Conservation (phyloP, 352 stramenopile species). For the Pythium guiyangense region DNA sequence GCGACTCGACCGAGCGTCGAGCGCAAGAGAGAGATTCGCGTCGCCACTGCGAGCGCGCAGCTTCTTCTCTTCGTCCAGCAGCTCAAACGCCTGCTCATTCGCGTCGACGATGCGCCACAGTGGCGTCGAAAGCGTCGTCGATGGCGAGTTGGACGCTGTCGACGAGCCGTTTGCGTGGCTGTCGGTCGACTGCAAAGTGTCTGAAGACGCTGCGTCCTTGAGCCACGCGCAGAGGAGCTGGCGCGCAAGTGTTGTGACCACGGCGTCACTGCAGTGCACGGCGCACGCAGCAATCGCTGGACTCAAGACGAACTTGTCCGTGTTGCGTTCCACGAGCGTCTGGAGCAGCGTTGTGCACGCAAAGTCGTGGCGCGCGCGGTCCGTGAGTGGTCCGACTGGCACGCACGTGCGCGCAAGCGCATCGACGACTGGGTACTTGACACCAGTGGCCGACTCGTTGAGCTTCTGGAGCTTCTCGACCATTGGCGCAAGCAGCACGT, state of each 20-base stretch:
- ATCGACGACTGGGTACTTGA: conserved; percentile 68
- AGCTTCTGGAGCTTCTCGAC: conserved; percentile 70
- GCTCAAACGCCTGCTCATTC: conserved; percentile 44
- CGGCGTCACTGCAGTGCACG: conserved; percentile 43
- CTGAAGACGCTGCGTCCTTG: too few species aligned
- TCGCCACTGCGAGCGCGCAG: conserved; percentile 11
- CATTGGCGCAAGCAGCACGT: conserved; percentile 53
- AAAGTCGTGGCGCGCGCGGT: conserved; percentile 46
- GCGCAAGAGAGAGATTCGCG: not conserved
- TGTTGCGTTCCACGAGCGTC: conserved; percentile 72
- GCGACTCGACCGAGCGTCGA: conserved; percentile 1
- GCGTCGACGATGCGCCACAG: conserved; percentile 36
- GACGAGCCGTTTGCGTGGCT: too few species aligned
- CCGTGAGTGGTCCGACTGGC: not conserved
- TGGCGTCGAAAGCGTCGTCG: too few species aligned
- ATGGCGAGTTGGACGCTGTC: not conserved
- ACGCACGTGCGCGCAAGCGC: conserved; percentile 45
- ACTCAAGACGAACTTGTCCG: conserved; percentile 67
- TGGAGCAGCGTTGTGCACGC: conserved; percentile 67
- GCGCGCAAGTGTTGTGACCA: conserved; percentile 43
- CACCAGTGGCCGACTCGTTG: conserved; percentile 47
- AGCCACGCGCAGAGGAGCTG: conserved; percentile 28
- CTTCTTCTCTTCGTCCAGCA: conserved; percentile 46
- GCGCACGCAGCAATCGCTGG: conserved; percentile 69
- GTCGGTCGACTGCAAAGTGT: too few species aligned